A percentile compares a stretch with the other conserved stretches of the same genome.
These are phyloP conservation scores for Zychaea mexicana DNA, from an alignment of 371 early-diverging fungal species.

Conservation along the genomic window DNA sequence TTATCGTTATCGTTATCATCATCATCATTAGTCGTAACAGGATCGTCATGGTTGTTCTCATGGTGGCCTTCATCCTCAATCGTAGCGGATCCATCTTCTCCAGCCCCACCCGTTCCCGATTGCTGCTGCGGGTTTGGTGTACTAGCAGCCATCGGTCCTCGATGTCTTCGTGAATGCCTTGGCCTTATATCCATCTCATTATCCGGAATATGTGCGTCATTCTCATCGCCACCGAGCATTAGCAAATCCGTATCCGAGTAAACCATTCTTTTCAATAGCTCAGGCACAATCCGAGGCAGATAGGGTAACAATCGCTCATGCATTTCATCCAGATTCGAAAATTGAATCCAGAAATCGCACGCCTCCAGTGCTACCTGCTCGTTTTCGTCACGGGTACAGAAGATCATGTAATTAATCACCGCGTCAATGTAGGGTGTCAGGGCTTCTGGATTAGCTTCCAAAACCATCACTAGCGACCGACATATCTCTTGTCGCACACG, in stretches of 20 bases:
- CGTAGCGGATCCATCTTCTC: neutral
- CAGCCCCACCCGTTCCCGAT: neutral
- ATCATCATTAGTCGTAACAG: neutral
- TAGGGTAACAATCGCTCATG: conserved; percentile 74
- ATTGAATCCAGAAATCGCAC: conserved; percentile 95
- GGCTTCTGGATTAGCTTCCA: conserved; percentile 79
- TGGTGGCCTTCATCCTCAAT: conserved; percentile 12
- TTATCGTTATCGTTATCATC: conserved; percentile 17
- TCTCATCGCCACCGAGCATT: conserved; percentile 71
- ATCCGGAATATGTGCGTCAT: conserved; percentile 76
- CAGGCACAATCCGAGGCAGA: conserved; percentile 78
- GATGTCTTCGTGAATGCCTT: conserved; percentile 61
- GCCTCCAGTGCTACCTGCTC: conserved; percentile 91
- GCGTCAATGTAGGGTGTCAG: conserved; percentile 76
- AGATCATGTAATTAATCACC: conserved; percentile 92
- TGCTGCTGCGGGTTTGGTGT: neutral
- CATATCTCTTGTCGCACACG: conserved; percentile 87
- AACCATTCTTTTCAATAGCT: conserved; percentile 86
- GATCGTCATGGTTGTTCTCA: neutral
- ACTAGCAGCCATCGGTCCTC: neutral
- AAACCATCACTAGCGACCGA: conserved; percentile 83
- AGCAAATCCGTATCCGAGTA: conserved; percentile 89
- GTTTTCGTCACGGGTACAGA: conserved; percentile 77
- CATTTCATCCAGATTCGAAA: conserved; percentile 72
- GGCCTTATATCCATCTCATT: conserved; percentile 85